Evolutionary conservation across 2,329 filamentous ascomycete species (phyloP), one percentile per base, ranked within the genome.

Genomic region (Pyrenophora teres): DNA sequence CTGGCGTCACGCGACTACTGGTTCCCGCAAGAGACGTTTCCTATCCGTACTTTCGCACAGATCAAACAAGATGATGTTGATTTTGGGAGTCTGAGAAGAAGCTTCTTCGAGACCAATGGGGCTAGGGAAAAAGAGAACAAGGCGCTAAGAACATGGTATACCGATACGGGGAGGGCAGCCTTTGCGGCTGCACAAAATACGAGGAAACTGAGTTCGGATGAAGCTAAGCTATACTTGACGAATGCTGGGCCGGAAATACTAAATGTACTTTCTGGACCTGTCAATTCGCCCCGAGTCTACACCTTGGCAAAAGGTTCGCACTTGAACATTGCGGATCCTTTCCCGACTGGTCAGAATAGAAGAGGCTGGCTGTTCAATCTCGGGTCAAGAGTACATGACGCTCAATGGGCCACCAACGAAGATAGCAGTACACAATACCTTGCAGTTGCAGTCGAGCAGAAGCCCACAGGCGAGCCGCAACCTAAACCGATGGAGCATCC

Each of bases 361-460:
- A 63, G 62, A 33, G 78, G 77, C 3, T 87, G 83, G 80, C 63
- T 86, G 2, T 60, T 87, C 39, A 83, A 85, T 61, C 51, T 85
- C 16, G 83, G 83, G 3, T 74, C 75, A 1, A 80, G 77, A 42
- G 68, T 85, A 7, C 78, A 82, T 55, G 80, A 79, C 30, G 59
- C 77, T 4, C 76, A 78, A 33, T 80, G 78, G 78, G 71, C 64
- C 4, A 69, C 74, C 5, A 74, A 75, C 30, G 72, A 76, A 40
- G 50, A 72, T 16, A 76, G 75, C 2, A 58, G 64, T n/a, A 74
- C 71, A 16, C 84, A 87, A 57, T 86, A 84, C 68, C 75, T 87
- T 6, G 81, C 82, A 15, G 69, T 84, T 6, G 74, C 74, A 25
- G 72, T 76, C 13, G 52, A 69, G 63, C 60, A 72, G 54, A 64